Conservation (phyloP, 2,329 filamentous ascomycete species). For the Didymella segeticola region DNA sequence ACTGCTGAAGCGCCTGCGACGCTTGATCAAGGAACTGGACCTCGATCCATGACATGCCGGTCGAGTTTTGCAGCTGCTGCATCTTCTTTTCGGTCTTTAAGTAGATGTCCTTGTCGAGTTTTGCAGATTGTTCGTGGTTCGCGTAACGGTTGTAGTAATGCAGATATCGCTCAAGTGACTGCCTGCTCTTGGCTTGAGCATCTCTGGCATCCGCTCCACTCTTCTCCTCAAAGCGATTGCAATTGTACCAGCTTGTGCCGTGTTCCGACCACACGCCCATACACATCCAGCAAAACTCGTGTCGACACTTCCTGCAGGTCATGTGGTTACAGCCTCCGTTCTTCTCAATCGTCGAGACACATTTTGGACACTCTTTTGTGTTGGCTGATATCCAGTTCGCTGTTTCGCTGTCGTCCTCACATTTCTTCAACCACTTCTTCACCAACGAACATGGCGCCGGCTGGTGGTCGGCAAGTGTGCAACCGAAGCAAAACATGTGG, state of each 20-base stretch:
- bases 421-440: slow-evolving; percentile 97
- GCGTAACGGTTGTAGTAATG: slow-evolving; percentile 99
- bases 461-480: slow-evolving; percentile 86
- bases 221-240: slow-evolving; percentile 96
- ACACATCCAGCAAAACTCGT: slow-evolving; percentile 99
- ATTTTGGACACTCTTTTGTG: slow-evolving; percentile 97
- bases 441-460: slow-evolving; percentile 90
- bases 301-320: slow-evolving; percentile 94
- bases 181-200: slow-evolving; percentile 87
- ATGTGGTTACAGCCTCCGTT: slow-evolving; percentile 98
- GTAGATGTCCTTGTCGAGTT: slow-evolving; percentile 94
- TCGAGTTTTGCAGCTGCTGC: slow-evolving; percentile 91
- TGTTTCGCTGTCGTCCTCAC: slow-evolving; percentile 96
- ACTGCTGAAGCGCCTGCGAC: slow-evolving; percentile 91
- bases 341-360: slow-evolving; percentile 97
- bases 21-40: slow-evolving; percentile 96
- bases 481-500: slow-evolving; percentile 94
- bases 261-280: slow-evolving; percentile 99
- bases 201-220: slow-evolving; percentile 89
- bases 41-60: slow-evolving; percentile 98
- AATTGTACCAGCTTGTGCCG: slow-evolving; percentile 99
- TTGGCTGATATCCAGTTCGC: slow-evolving; percentile 99
- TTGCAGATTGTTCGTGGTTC: slow-evolving; percentile 97
- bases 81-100: slow-evolving; percentile 99
- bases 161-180: slow-evolving; percentile 92